Conservation (phyloP, 768 basidiomycete genomes). For the Hysterangium stoloniferum region DNA sequence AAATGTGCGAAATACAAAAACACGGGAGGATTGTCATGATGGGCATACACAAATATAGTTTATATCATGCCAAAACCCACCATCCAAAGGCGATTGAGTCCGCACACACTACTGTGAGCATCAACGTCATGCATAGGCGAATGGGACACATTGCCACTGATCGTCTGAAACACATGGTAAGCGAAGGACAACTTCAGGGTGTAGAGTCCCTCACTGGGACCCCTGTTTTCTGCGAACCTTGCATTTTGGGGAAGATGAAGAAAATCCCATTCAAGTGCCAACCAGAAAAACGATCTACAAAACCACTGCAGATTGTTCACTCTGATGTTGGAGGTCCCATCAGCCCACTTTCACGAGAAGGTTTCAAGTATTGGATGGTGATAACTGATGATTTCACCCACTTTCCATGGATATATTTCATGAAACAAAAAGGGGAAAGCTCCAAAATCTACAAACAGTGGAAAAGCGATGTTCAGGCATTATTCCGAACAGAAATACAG, state of each 20-base stretch:
- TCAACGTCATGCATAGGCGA: constrained; percentile 5
- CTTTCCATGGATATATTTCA: no score
- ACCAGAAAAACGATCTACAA: no score
- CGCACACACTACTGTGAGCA: constrained; percentile 1
- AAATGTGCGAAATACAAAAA: neutral
- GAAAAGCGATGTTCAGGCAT: no score
- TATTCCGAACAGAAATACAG: no score
- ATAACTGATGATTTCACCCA: no score
- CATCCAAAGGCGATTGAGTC: neutral
- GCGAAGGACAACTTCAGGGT: neutral
- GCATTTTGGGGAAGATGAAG: constrained; percentile 6
- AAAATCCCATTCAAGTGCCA: neutral
- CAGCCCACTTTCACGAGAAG: no score
- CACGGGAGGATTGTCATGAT: neutral
- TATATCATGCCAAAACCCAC: constrained; percentile 11
- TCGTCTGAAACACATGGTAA: constrained; percentile 2
- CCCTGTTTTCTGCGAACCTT: constrained; percentile 3
- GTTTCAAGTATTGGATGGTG: no score
- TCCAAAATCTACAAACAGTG: no score
- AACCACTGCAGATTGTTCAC: no score
- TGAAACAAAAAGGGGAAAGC: no score
- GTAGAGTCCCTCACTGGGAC: neutral
- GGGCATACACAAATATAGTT: neutral
- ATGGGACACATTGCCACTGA: neutral
- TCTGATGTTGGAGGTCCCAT: no score